These are phyloP conservation scores for Yamadazyma scolyti DNA, from an alignment of 805 yeast species.

Conservation along the genomic window DNA sequence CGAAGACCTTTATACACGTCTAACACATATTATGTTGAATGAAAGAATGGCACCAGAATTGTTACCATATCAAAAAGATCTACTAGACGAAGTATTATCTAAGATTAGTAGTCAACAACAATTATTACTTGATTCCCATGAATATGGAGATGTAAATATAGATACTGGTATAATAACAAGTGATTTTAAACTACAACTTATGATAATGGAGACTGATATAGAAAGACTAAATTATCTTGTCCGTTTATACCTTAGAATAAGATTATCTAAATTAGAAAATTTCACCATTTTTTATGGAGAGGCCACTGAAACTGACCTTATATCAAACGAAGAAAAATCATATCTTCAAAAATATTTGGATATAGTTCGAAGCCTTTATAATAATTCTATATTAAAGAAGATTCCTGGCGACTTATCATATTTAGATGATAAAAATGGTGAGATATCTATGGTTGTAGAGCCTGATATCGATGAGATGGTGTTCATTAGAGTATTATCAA, in stretches of 20 bases:
- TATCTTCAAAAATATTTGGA: conserved; percentile 70
- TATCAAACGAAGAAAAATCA: conserved; percentile 57
- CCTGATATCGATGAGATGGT: conserved; percentile 81
- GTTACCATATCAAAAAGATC: conserved; percentile 63
- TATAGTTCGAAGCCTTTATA: conserved; percentile 61
- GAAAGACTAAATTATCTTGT: conserved; percentile 81
- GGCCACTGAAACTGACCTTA: conserved; percentile 9
- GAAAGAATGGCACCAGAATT: conserved; percentile 88
- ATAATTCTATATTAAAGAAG: conserved; percentile 58
- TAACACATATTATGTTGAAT: conserved; percentile 62
- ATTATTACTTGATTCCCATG: conserved; percentile 71
- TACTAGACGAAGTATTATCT: conserved; percentile 55
- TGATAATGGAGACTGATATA: conserved; percentile 87
- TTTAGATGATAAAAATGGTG: conserved; percentile 61
- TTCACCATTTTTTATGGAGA: conserved; percentile 55
- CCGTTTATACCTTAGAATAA: conserved; percentile 75
- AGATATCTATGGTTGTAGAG: conserved; percentile 67
- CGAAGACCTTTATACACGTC: conserved; percentile 16
- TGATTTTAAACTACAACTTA: conserved; percentile 71
- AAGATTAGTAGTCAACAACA: conserved; percentile 71
- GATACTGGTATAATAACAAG: conserved; percentile 25
- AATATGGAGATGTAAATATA: conserved; percentile 57
- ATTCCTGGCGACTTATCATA: conserved; percentile 69
- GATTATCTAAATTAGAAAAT: conserved; percentile 72
- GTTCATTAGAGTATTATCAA: conserved; percentile 52